Base-by-base conservation (phyloP, 331 rosid species). In the Arachis monticola region DNA sequence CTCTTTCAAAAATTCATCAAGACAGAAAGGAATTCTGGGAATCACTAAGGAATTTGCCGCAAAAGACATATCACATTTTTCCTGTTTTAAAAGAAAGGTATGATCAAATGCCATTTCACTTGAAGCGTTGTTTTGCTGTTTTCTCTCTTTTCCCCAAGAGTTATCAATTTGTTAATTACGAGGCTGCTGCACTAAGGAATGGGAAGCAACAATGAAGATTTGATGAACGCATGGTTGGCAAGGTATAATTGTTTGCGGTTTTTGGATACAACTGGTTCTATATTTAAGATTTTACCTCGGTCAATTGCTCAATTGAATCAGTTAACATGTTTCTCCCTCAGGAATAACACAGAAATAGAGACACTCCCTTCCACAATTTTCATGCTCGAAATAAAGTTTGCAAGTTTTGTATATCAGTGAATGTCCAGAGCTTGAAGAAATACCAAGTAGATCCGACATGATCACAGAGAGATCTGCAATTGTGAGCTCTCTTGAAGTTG, bases 311-410 rank as follows among this genome's bases (percentile, higher is more conserved):
- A 57, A n/a, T 13, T 85, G 66, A 72, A 32, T 62, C 79, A 68
- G 64, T 53, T 85, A 74, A 76, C 73, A 53, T 73, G 44, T 64
- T 27, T 77, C 8, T 68, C 63, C 35, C 55, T 77, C 57, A 53
- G 27, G 8, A 38, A 40, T 4, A 77, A 59, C 60, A 60, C 6
- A 3, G 48, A 50, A 4, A 1, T 77, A 3, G 35, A 77, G 80
- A 77, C 32, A 60, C 63, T 68, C 10, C 79, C 83, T 8, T 0
- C 27, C n/a, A 79, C 83, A 14, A 30, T 82, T n/a, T 72, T 82
- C 58, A 69, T 22, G 38, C 69, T 85, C 9, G 22, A 17, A 17
- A 17, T 67, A 6, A 3, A 63, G 13, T 47, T 60, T 85, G 73
- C 77, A 85, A 52, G 10, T 60, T 8, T 69, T 82, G 61, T 1